phyloP scores from a whole-genome alignment of 208 protist genomes.

The Strigomonas culicis region DNA sequence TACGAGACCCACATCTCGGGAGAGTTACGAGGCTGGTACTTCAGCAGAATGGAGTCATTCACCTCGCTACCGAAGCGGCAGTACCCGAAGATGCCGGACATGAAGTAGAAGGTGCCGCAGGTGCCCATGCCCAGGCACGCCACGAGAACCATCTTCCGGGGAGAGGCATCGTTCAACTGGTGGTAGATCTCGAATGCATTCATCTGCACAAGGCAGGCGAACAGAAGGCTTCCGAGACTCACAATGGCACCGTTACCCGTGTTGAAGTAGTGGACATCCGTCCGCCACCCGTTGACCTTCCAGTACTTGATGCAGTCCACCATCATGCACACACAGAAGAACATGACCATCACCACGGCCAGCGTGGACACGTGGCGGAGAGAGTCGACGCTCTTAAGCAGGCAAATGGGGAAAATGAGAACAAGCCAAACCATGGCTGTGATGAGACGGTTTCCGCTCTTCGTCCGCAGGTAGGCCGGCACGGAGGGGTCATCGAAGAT shows the following conservation, averaged over 20 bases:
- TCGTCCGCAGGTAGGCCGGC: conserved; percentile 30
- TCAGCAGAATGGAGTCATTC: conserved; percentile 45
- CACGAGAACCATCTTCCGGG: conserved; percentile 38
- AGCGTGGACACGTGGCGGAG: conserved; percentile 65
- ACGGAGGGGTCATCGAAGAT: conserved; percentile 32
- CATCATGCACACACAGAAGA: conserved; percentile 69
- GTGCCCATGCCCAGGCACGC: conserved; percentile 26
- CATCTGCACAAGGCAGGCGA: conserved; percentile 62
- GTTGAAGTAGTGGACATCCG: conserved; percentile 34
- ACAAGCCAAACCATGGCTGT: conserved; percentile 53
- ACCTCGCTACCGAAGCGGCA: conserved; percentile 47
- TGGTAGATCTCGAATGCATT: conserved; percentile 56
- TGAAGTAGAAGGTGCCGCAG: conserved; percentile 55
- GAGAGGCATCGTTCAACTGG: conserved; percentile 35
- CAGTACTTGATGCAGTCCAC: conserved; percentile 40
- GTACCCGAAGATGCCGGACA: conserved; percentile 74
- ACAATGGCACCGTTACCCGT: conserved; percentile 28
- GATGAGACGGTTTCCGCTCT: conserved; percentile 40
- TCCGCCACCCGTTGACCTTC: conserved; percentile 16
- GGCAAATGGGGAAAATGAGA: conserved; percentile 68
- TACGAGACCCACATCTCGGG: conserved; percentile 50
- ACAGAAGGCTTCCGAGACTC: conserved; percentile 41
- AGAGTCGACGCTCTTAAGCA: conserved; percentile 82
- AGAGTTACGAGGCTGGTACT: conserved; percentile 53
- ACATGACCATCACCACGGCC: conserved; percentile 58